A percentile compares a stretch with the other conserved stretches of the same genome.
Conservation (phyloP, 2,329 filamentous ascomycete species). For the Epichloe baconii region DNA sequence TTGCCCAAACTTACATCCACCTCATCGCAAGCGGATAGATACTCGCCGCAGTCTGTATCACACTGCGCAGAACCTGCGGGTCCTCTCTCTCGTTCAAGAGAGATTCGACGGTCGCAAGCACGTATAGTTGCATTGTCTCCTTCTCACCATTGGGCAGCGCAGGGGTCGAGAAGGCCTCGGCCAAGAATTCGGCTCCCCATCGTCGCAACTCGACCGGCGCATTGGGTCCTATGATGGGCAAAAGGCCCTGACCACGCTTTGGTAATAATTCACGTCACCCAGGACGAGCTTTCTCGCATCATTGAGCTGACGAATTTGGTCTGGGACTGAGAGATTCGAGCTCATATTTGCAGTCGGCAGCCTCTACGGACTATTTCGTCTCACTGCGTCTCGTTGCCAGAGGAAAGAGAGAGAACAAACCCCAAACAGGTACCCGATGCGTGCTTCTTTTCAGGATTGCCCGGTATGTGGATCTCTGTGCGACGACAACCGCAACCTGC, state of each 20-base stretch:
- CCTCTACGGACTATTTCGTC: not conserved
- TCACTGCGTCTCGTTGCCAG: not conserved
- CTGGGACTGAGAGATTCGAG: conserved; percentile 45
- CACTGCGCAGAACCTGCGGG: conserved; percentile 66
- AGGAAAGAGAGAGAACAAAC: not conserved
- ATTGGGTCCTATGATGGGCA: conserved; percentile 74
- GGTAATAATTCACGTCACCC: conserved; percentile 76
- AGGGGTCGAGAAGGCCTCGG: conserved; percentile 93
- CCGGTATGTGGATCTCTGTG: not conserved
- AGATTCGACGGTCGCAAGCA: conserved; percentile 62
- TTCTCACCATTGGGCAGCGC: conserved; percentile 65
- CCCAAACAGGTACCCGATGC: not conserved
- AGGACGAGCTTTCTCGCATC: conserved; percentile 83
- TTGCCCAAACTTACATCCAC: conserved; percentile 73
- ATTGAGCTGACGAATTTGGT: conserved; percentile 79
- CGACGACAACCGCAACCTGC: not conserved
- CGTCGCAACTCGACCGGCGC: conserved; percentile 69
- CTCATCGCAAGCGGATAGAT: conserved; percentile 85
- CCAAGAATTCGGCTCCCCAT: conserved; percentile 94
- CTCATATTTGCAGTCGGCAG: conserved; percentile 32
- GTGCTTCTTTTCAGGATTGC: not conserved
- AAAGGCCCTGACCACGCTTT: conserved; percentile 82
- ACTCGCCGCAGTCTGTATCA: conserved; percentile 79
- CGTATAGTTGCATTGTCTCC: conserved; percentile 61
- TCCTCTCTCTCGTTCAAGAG: conserved; percentile 65